A percentile compares a stretch with the other conserved stretches of the same genome.
Evolutionary conservation across 306 rosid species (phyloP).

Genomic region (Sophora flavescens): DNA sequence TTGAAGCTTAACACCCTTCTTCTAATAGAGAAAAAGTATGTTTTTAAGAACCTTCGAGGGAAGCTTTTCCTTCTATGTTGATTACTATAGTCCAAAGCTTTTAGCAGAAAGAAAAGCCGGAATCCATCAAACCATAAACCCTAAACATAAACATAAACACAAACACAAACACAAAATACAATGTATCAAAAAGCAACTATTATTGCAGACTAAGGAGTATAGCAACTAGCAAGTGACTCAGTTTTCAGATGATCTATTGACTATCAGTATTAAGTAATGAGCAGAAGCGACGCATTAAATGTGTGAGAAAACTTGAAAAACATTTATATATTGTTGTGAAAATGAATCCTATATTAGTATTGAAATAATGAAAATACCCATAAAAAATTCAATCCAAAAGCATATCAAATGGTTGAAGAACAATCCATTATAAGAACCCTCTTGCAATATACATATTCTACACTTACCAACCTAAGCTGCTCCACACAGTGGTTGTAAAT

Average conservation of each 20-base stretch:
- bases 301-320: background rate
- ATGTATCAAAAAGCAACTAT: no score
- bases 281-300: background rate
- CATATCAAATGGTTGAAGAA: background rate
- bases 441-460: background rate
- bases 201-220: background rate
- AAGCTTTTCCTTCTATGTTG: background rate
- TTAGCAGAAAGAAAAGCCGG: background rate
- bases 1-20: background rate
- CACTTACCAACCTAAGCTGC: conserved; percentile 15
- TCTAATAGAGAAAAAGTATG: background rate
- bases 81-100: background rate
- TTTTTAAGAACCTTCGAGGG: background rate
- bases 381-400: background rate
- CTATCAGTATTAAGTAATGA: background rate
- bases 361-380: no score
- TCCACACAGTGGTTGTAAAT: background rate
- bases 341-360: no score
- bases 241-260: background rate
- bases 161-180: background rate
- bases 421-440: background rate
- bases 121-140: no score
- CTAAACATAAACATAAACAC: no score
- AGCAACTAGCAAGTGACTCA: no score
- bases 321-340: background rate